Base-by-base conservation (phyloP, 345 rosid species). In the Eutrema japonicum region DNA sequence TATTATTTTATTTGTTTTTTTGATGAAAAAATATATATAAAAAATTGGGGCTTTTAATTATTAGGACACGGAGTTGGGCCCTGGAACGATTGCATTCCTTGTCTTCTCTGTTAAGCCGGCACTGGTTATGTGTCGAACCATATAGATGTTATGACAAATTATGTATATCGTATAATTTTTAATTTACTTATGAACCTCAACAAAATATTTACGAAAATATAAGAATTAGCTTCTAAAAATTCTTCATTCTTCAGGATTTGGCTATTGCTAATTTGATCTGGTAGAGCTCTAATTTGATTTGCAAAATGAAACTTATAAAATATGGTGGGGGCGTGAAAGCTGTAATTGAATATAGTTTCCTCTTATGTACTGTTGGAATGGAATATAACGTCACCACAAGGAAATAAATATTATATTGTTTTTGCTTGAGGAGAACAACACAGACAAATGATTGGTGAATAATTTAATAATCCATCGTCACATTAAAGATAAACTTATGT, bases 371-470 rank as follows among this genome's bases (percentile, higher is more conserved):
- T 52, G 46, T 72, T 54, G 43, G 51, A 73, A 65, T 53, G 51
- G 72, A 65, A 65, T 56, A 65, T 8, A 47, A 56, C 58, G 72
- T 65, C 72, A 57, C 66, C 11, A 16, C 58, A 66, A 66, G 38
- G 45, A 57, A 74, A 74, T 3, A 46, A 74, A 57, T 74, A 57
- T 32, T 54, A 52, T 47, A 52, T 47, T 49, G 11, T 37, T 16
- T 66, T 57, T 65, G 27, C 3, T 57, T 27, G 42, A 54, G 47
- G 45, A 72, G 58, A 70, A 47, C 45, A 36, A 18, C 38, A 10
- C 5, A 12, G 41, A 60, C 8, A 49, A n/a, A 6, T 55, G 53
- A 30, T 60, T 8, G 68, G 53, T 51, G 29, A 5, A 51, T 40
- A 51, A 26, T 29, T 38, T 49, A 3, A 41, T 16, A 32, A 50